Base-by-base conservation (phyloP, 371 early-diverging fungal genomes). In the Mucor circinelloides region DNA sequence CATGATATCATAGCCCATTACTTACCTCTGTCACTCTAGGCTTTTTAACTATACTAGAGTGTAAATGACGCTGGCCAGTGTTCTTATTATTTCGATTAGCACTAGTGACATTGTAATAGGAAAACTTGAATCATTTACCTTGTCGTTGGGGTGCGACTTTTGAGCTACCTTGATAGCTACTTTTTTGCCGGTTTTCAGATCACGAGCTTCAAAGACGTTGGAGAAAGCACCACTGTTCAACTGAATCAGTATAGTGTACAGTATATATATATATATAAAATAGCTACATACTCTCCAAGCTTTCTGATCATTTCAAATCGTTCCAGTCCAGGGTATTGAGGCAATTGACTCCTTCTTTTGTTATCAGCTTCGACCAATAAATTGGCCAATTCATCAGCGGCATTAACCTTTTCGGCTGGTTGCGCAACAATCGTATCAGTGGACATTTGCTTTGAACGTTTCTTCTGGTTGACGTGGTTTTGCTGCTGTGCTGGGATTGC, bases 141-240 rank as follows among this genome's bases (percentile, higher is more conserved):
- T 84, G 38, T 77, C 81, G 4, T 46, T 28, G 25, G 81, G 66
- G 63, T 76, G 79, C 48, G 84, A 61, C 60, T 89, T 89, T 72
- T 86, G 78, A 7, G 93, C 89, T 2, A 91, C 86, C 77, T 94
- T 94, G 72, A 94, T 81, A 6, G 93, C 94, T 13, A 94, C 93
- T 40, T 85, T 74, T 25, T 83, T 73, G 15, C 84, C 82, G 4
- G 79, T 86, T 55, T 72, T 71, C 19, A 69, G 65, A 64, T 90
- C 87, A 44, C 80, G 75, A 4, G 91, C 94, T 60, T 85, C 81
- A 79, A 87, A 92, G 4, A 93, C 94, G 58, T 85, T 89, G 63
- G 91, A 90, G 73, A 93, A 93, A n/a, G 93, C 94, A 57, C 94
- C 94, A 71, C 90, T 90, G 78, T 42, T 15, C 32, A 19, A 60